Conservation (phyloP, 768 basidiomycete species). For the Mycena latifolia region DNA sequence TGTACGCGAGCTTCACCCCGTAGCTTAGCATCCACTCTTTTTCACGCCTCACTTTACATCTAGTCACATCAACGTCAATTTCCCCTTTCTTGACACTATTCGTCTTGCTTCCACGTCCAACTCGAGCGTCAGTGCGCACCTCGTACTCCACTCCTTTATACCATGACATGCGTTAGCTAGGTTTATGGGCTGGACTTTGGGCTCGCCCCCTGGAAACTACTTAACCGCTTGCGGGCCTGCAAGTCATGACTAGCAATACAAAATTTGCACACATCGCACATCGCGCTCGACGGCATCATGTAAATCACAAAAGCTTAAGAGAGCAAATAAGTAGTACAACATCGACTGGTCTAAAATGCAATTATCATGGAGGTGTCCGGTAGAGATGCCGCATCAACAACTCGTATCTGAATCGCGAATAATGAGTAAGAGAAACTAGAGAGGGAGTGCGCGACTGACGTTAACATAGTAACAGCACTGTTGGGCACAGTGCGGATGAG, state of each 20-base stretch:
- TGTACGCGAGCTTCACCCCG: conserved; percentile 30
- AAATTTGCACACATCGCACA: conserved; percentile 26
- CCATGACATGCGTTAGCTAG: conserved; percentile 1
- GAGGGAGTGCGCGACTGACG: conserved; percentile 61
- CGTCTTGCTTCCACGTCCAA: conserved; percentile 32
- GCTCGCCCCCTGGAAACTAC: conserved; percentile 15
- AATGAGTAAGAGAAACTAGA: conserved; percentile 1
- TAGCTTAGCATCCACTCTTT: conserved; percentile 35
- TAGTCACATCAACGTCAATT: conserved; percentile 6
- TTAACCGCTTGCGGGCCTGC: conserved; percentile 25
- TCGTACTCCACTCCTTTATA: conserved; percentile 35
- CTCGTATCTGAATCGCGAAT: conserved; percentile 56
- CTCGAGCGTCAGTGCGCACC: conserved; percentile 41
- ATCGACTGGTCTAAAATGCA: conserved; percentile 22
- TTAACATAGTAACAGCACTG: conserved; percentile 95
- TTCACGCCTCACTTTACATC: conserved; percentile 20
- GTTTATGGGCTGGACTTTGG: conserved; percentile 24
- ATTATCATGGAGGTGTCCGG: conserved; percentile 45
- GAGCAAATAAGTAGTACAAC: conserved; percentile 37
- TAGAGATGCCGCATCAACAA: conserved; percentile 66
- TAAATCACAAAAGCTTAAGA: conserved; percentile 15
- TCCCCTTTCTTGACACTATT: conserved; percentile 32
- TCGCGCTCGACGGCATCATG: neutral
- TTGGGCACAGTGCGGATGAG: conserved; percentile 95
- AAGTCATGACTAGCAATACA: conserved; percentile 29